Conservation (phyloP, 805 yeast genomes). For the Pichia californica region DNA sequence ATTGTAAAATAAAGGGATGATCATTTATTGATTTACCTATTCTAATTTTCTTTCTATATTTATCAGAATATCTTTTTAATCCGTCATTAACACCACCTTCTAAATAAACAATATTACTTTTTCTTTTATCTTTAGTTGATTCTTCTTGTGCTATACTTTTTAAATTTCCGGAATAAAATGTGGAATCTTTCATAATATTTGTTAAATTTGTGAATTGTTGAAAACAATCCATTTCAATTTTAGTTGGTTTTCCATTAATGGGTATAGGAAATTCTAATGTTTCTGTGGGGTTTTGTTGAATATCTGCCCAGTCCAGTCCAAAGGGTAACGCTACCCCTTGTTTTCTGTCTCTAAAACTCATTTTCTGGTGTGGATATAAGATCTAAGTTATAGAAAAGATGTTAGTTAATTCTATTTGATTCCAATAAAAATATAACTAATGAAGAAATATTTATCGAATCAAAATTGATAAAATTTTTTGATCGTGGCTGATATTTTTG, state of each 20-base stretch:
- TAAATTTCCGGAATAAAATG: conserved; percentile 57
- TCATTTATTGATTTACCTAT: conserved; percentile 69
- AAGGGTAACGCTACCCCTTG: conserved; percentile 51
- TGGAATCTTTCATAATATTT: conserved; percentile 52
- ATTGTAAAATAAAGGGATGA: conserved; percentile 63
- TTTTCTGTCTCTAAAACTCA: conserved; percentile 52
- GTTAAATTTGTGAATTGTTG: conserved; percentile 50
- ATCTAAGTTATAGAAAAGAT: too few species aligned
- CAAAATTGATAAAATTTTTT: too few species aligned
- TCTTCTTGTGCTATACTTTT: conserved; percentile 14
- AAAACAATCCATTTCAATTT: conserved; percentile 45
- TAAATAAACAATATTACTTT: conserved; percentile 16
- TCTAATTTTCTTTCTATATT: conserved; percentile 62
- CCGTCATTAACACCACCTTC: conserved; percentile 55
- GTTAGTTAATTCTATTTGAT: too few species aligned
- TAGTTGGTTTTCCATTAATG: conserved; percentile 51
- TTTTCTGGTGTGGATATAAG: conserved; percentile 15
- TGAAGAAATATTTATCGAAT: too few species aligned
- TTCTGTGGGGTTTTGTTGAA: conserved; percentile 35
- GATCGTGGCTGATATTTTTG: too few species aligned
- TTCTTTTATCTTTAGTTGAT: not conserved
- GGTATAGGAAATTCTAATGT: conserved; percentile 45
- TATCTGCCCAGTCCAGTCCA: conserved; percentile 64
- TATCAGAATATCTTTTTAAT: conserved; percentile 75
- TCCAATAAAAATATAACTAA: too few species aligned